These are phyloP conservation scores for Orbilia ellipsospora DNA, from an alignment of 2,329 filamentous ascomycete species.

Conservation along the genomic window DNA sequence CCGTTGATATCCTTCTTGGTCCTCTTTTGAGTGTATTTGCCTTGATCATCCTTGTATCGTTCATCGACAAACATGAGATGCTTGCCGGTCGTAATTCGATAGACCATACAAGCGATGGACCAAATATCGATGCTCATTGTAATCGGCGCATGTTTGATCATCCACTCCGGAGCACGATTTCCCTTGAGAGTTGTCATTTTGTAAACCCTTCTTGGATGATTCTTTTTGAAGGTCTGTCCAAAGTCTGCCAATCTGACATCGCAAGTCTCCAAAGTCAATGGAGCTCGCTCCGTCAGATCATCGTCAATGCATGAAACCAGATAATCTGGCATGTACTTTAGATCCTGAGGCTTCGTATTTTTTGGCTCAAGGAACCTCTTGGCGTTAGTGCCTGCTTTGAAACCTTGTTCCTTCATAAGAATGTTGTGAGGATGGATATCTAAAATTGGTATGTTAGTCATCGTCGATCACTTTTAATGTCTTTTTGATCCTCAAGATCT, in stretches of 20 bases:
- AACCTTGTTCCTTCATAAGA: constrained; percentile 52
- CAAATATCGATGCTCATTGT: constrained; percentile 47
- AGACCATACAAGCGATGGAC: constrained; percentile 47
- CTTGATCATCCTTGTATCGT: constrained; percentile 38
- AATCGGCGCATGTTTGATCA: constrained; percentile 37
- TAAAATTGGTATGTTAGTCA: not conserved
- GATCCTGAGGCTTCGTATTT: constrained; percentile 42
- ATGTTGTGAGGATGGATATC: constrained; percentile 54
- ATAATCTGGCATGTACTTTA: constrained; percentile 45
- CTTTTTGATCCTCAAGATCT: not conserved
- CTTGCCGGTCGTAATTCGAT: constrained; percentile 46
- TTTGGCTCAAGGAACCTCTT: constrained; percentile 29
- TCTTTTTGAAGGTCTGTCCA: constrained; percentile 53
- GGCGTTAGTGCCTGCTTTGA: constrained; percentile 44
- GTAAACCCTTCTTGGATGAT: constrained; percentile 40
- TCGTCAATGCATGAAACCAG: constrained; percentile 50
- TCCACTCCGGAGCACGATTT: constrained; percentile 48
- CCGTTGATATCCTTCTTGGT: constrained; percentile 44
- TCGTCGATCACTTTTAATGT: not conserved
- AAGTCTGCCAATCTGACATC: constrained; percentile 51
- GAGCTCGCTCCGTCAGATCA: constrained; percentile 38
- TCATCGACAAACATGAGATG: constrained; percentile 50
- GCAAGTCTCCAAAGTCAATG: constrained; percentile 42
- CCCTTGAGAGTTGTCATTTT: constrained; percentile 53
- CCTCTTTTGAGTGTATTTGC: constrained; percentile 45